phyloP scores from a whole-genome alignment of 2,329 filamentous ascomycete species.

The Fusarium papillatum region DNA sequence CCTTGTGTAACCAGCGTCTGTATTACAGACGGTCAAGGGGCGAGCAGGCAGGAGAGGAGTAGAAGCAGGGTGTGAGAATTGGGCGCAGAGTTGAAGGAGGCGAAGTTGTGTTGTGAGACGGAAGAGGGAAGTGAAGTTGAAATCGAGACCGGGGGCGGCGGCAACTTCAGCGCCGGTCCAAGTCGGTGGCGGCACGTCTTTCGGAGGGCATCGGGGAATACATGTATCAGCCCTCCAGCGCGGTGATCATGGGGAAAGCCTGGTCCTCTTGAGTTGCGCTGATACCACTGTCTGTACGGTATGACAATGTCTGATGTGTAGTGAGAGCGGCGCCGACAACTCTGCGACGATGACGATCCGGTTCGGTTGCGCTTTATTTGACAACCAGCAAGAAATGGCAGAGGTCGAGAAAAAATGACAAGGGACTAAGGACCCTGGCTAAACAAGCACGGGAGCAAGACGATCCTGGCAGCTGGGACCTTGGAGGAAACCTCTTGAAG shows the following conservation, averaged over 20 bases:
- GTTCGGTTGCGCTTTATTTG: slow-evolving; percentile 32
- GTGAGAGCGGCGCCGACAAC: slow-evolving; percentile 2
- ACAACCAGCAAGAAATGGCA: neutral
- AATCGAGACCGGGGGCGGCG: neutral
- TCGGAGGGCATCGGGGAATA: slow-evolving; percentile 11
- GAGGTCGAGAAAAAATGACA: slow-evolving; percentile 12
- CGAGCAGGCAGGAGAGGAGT: neutral
- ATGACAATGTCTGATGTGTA: neutral
- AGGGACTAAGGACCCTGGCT: slow-evolving; percentile 6
- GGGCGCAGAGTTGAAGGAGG: slow-evolving; percentile 23
- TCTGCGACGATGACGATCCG: slow-evolving; percentile 3
- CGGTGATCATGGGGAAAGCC: neutral
- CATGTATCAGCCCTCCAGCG: neutral
- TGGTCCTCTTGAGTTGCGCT: neutral
- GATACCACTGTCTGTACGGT: neutral
- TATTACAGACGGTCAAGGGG: neutral
- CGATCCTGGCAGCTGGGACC: neutral
- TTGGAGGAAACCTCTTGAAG: neutral
- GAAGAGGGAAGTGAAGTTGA: slow-evolving; percentile 4
- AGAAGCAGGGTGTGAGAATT: neutral
- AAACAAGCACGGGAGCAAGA: neutral
- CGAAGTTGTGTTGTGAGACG: slow-evolving; percentile 29
- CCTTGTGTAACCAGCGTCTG: neutral
- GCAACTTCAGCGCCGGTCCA: slow-evolving; percentile 11
- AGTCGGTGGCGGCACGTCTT: slow-evolving; percentile 10